These are phyloP conservation scores for Colletotrichum cordylinicola DNA, from an alignment of 2,329 filamentous ascomycete species.

Conservation along the genomic window DNA sequence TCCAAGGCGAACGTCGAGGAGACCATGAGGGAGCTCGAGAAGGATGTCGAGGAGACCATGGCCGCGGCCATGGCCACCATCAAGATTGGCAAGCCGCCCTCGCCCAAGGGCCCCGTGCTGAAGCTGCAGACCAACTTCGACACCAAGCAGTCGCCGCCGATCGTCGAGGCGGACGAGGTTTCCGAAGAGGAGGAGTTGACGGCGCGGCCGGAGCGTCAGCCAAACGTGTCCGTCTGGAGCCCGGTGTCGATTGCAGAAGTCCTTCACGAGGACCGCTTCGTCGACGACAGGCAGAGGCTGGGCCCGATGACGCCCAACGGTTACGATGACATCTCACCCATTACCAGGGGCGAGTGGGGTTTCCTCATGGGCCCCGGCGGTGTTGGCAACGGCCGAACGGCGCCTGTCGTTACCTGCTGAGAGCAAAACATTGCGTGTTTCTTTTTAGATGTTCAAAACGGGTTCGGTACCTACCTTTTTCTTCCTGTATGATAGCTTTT, in stretches of 20 bases:
- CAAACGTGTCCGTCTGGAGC: constrained; percentile 33
- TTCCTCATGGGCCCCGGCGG: constrained; percentile 60
- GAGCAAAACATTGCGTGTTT: not conserved
- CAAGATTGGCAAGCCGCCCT: constrained; percentile 16
- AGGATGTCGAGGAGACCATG: constrained; percentile 4
- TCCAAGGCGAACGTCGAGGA: constrained; percentile 22
- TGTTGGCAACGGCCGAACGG: constrained; percentile 49
- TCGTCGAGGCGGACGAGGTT: constrained; percentile 23
- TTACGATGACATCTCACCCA: constrained; percentile 67
- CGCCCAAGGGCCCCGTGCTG: constrained; percentile 32
- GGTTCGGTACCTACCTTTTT: not conserved
- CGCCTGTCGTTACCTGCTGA: constrained; percentile 58
- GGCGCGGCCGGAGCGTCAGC: constrained; percentile 36
- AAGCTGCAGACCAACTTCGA: constrained; percentile 52
- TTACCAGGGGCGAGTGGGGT: constrained; percentile 68
- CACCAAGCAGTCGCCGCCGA: constrained; percentile 1
- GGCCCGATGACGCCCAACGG: constrained; percentile 63
- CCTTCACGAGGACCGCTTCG: constrained; percentile 32
- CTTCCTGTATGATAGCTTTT: constrained; percentile 10
- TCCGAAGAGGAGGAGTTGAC: constrained; percentile 42
- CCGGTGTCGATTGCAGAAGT: constrained; percentile 50
- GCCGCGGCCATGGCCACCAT: constrained; percentile 4
- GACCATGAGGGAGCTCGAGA: constrained; percentile 9
- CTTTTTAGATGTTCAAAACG: not conserved
- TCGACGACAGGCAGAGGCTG: constrained; percentile 29